These are phyloP conservation scores for Magnolia officinalis DNA, from an alignment of 164 flowering plant genomes.

Conservation along the genomic window DNA sequence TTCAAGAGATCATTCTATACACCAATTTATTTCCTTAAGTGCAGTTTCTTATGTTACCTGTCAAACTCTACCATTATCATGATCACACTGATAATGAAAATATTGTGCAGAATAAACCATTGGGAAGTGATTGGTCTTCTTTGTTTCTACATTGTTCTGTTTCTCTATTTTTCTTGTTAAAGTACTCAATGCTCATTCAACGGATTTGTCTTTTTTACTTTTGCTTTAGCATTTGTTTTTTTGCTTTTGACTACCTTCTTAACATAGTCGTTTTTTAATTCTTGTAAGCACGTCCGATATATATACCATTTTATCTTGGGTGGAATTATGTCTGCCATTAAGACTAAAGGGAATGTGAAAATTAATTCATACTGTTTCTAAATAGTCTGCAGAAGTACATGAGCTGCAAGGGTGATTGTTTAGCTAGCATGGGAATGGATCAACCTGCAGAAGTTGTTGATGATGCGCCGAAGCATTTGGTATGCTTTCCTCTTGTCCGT, in stretches of 20 bases:
- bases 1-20: no score
- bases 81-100: not conserved
- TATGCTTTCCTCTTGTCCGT: slow-evolving; percentile 14
- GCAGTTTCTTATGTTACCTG: no score
- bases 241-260: not conserved
- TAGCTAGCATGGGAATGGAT: slow-evolving; percentile 84
- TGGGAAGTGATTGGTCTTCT: not conserved
- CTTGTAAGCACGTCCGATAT: not conserved
- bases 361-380: not conserved
- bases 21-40: no score
- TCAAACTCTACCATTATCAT: not conserved
- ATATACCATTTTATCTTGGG: not conserved
- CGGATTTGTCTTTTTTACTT: not conserved
- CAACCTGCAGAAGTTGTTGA: slow-evolving; percentile 98
- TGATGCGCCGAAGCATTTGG: slow-evolving; percentile 87
- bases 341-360: not conserved
- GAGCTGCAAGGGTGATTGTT: slow-evolving; percentile 83
- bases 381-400: slow-evolving; percentile 77
- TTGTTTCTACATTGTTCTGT: not conserved
- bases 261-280: not conserved
- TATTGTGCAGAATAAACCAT: not conserved
- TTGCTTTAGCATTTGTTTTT: not conserved
- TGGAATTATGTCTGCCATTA: not conserved
- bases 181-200: no score
- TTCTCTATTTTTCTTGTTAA: not conserved